A percentile compares a stretch with the other conserved stretches of the same genome.
Evolutionary conservation across 768 basidiomycete species (phyloP).

Genomic region (Lyophyllum atratum): DNA sequence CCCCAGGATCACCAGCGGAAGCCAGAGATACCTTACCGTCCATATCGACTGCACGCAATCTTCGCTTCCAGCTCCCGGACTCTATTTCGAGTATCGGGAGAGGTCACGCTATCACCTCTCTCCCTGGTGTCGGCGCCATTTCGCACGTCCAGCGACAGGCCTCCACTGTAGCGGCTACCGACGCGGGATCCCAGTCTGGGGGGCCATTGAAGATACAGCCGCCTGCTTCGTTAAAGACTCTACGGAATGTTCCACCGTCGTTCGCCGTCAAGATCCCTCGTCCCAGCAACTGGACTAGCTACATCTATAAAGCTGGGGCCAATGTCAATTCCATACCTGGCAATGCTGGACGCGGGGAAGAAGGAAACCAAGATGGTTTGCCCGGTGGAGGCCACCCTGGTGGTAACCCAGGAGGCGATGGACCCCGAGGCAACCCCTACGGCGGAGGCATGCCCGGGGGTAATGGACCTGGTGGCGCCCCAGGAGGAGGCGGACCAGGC

Average conservation of each 20-base stretch:
- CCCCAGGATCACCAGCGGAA: too few species aligned
- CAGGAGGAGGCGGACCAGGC: neutral
- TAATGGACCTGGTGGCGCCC: too few species aligned
- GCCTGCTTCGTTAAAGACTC: neutral
- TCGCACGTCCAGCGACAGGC: neutral
- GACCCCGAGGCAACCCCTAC: too few species aligned
- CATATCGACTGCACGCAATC: neutral
- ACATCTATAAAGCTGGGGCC: neutral
- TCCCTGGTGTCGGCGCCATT: constrained; percentile 1
- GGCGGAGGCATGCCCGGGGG: too few species aligned
- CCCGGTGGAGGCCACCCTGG: too few species aligned
- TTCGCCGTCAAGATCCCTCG: neutral
- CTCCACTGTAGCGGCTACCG: neutral
- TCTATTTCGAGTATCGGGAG: neutral
- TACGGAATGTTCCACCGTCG: neutral
- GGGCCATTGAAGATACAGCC: neutral
- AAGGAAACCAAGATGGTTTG: neutral
- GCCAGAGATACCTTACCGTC: too few species aligned
- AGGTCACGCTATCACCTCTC: constrained; percentile 6
- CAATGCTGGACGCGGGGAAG: neutral
- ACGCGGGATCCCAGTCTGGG: neutral
- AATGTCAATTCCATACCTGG: neutral
- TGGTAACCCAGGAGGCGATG: too few species aligned
- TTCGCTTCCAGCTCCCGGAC: neutral
- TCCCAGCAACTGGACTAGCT: neutral